Percentiles rank a stretch among this genome's conserved stretches.
Evolutionary conservation across 768 basidiomycete genomes (phyloP).

Genomic region (Rossbeevera mucosa): DNA sequence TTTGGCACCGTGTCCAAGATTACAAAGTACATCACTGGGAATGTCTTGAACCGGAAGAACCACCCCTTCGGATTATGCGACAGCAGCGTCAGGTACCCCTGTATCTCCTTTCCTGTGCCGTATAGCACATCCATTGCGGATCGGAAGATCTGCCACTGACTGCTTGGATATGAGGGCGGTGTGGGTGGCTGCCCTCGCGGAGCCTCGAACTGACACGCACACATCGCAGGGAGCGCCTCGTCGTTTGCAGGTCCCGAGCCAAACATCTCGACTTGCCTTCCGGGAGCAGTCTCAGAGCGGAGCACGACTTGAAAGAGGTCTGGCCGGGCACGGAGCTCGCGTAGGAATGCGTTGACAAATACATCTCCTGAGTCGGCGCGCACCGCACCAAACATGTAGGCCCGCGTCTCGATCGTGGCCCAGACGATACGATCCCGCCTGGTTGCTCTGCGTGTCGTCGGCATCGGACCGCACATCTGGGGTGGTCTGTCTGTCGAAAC

Average conservation of each 20-base stretch:
- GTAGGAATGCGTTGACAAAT: slow-evolving; percentile 25
- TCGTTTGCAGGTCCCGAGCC: slow-evolving; percentile 15
- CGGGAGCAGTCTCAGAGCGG: slow-evolving; percentile 27
- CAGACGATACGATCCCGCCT: slow-evolving; percentile 19
- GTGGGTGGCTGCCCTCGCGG: slow-evolving; percentile 5
- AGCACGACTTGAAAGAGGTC: slow-evolving; percentile 31
- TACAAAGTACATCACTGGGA: slow-evolving; percentile 32
- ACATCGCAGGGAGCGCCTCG: slow-evolving; percentile 11
- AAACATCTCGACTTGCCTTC: slow-evolving; percentile 20
- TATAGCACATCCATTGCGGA: slow-evolving; percentile 22
- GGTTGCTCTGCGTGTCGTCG: slow-evolving; percentile 5
- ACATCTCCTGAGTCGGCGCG: slow-evolving; percentile 22
- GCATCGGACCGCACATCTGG: background rate
- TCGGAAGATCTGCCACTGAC: slow-evolving; percentile 10
- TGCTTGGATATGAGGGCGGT: background rate
- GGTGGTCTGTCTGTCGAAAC: background rate
- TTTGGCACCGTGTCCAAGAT: slow-evolving; percentile 16
- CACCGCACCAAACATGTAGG: slow-evolving; percentile 32
- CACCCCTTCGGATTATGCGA: background rate
- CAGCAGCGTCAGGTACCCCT: slow-evolving; percentile 9
- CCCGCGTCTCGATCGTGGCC: slow-evolving; percentile 20
- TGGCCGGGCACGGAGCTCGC: slow-evolving; percentile 28
- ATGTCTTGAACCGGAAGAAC: slow-evolving; percentile 30
- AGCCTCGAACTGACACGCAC: slow-evolving; percentile 19
- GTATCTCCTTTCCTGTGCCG: slow-evolving; percentile 1